phyloP scores from a whole-genome alignment of 1,284 basidiomycete species.

The Sporisorium reilianum region DNA sequence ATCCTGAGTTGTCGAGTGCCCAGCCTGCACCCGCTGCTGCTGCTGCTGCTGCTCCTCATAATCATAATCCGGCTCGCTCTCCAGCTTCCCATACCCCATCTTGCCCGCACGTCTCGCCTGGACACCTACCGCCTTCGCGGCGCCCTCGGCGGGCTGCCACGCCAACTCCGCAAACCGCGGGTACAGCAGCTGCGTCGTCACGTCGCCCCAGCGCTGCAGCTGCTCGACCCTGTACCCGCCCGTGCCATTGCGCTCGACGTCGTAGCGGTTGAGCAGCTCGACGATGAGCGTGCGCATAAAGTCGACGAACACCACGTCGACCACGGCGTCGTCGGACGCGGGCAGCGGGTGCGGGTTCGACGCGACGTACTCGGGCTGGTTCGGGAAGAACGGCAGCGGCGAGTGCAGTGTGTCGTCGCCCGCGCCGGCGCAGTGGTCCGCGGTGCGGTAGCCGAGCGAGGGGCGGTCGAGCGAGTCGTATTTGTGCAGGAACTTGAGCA shows the following conservation, averaged over 20 bases:
- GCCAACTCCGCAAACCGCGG: constrained; percentile 54
- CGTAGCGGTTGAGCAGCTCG: constrained; percentile 51
- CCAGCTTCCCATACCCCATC: constrained; percentile 42
- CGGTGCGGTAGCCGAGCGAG: constrained; percentile 67
- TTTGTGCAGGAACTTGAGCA: constrained; percentile 38
- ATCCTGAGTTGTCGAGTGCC: too few species aligned
- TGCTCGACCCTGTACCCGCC: constrained; percentile 45
- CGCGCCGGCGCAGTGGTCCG: constrained; percentile 51
- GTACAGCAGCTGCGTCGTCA: constrained; percentile 65
- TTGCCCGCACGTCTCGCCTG: constrained; percentile 37
- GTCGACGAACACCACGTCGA: constrained; percentile 55
- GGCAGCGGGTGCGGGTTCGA: constrained; percentile 49
- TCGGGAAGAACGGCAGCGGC: constrained; percentile 46
- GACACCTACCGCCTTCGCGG: constrained; percentile 27
- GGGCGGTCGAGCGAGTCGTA: constrained; percentile 47
- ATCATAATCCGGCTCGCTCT: constrained; percentile 6
- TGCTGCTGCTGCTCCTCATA: constrained; percentile 15
- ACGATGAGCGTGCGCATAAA: constrained; percentile 38
- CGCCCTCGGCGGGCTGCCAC: constrained; percentile 48
- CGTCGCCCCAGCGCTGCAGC: constrained; percentile 52
- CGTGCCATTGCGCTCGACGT: constrained; percentile 28
- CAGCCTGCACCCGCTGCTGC: not conserved
- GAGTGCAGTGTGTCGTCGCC: constrained; percentile 66
- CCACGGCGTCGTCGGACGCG: constrained; percentile 34
- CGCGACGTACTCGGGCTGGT: constrained; percentile 64